Evolutionary conservation across 768 basidiomycete species (phyloP).

Genomic region (Rhodotorula paludigena): DNA sequence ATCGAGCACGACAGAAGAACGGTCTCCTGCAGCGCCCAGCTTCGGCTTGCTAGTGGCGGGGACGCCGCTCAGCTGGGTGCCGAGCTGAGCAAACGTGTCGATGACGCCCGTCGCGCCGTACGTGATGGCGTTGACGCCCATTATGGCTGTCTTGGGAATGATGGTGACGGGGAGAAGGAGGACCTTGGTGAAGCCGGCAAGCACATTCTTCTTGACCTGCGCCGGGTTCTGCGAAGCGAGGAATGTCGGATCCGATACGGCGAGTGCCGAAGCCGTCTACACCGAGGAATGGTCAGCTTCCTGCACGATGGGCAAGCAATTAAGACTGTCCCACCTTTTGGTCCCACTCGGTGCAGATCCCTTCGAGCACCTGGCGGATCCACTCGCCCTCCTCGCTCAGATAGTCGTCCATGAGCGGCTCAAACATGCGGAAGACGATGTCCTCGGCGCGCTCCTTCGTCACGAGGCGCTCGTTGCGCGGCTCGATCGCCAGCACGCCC

Average conservation of each 20-base stretch:
- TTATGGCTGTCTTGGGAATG: constrained; percentile 68
- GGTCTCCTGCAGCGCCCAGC: no score
- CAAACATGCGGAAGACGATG: constrained; percentile 88
- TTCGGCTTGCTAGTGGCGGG: no score
- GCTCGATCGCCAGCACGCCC: constrained; percentile 59
- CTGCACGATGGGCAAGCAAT: no score
- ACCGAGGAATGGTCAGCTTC: not conserved
- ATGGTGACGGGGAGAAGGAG: constrained; percentile 92
- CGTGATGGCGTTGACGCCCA: constrained; percentile 54
- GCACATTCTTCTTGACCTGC: constrained; percentile 81
- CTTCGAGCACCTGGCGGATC: constrained; percentile 67
- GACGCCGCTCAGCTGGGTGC: constrained; percentile 22
- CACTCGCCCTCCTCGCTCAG: constrained; percentile 86
- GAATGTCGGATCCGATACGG: constrained; percentile 55
- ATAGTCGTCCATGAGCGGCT: constrained; percentile 94
- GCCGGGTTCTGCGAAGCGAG: constrained; percentile 81
- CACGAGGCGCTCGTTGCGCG: constrained; percentile 49
- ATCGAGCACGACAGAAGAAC: no score
- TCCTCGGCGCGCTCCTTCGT: constrained; percentile 64
- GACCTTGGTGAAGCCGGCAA: constrained; percentile 83
- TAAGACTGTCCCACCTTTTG: constrained; percentile 55
- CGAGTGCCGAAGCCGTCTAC: constrained; percentile 33
- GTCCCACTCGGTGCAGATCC: constrained; percentile 76
- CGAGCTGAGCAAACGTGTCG: constrained; percentile 40
- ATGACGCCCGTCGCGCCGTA: constrained; percentile 51